Percentiles rank a stretch among this genome's conserved stretches.
phyloP scores from a whole-genome alignment of 1,139 yeast genomes.

The Hyphopichia fennica region DNA sequence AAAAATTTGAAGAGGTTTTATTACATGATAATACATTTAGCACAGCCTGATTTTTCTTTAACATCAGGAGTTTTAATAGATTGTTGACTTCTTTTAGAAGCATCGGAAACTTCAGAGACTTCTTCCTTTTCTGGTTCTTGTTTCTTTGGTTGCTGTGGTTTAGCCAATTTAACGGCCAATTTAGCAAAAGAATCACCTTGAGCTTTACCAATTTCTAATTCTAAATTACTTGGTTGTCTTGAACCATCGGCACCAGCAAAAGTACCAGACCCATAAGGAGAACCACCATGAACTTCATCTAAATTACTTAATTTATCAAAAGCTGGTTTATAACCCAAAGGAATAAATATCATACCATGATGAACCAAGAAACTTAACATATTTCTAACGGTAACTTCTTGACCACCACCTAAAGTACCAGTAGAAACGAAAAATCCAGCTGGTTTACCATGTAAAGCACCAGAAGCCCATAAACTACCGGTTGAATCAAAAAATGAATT shows the following conservation, averaged over 20 bases:
- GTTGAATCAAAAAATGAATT: constrained; percentile 44
- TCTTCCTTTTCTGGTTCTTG: constrained; percentile 5
- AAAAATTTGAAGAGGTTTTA: not conserved
- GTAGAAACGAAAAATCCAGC: constrained; percentile 48
- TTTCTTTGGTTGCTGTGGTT: not conserved
- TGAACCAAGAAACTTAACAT: constrained; percentile 40
- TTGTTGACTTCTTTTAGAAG: constrained; percentile 17
- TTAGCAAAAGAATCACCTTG: constrained; percentile 47
- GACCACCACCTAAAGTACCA: constrained; percentile 50
- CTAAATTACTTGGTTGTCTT: constrained; percentile 41
- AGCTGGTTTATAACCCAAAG: constrained; percentile 42
- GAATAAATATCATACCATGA: constrained; percentile 53
- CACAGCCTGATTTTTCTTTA: constrained; percentile 22
- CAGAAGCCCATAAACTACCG: constrained; percentile 53
- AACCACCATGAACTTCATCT: constrained; percentile 45
- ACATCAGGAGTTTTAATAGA: constrained; percentile 15
- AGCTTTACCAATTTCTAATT: constrained; percentile 34
- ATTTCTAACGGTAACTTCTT: constrained; percentile 42
- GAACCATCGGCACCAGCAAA: constrained; percentile 51
- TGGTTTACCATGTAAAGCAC: constrained; percentile 48
- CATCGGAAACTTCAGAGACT: constrained; percentile 4
- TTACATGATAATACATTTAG: constrained; percentile 30
- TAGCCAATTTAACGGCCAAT: constrained; percentile 27
- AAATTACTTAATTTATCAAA: constrained; percentile 33
- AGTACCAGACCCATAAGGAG: constrained; percentile 55